A percentile compares a stretch with the other conserved stretches of the same genome.
These are phyloP conservation scores for Anastatica hierochuntica DNA, from an alignment of 345 rosid species.

Conservation along the genomic window DNA sequence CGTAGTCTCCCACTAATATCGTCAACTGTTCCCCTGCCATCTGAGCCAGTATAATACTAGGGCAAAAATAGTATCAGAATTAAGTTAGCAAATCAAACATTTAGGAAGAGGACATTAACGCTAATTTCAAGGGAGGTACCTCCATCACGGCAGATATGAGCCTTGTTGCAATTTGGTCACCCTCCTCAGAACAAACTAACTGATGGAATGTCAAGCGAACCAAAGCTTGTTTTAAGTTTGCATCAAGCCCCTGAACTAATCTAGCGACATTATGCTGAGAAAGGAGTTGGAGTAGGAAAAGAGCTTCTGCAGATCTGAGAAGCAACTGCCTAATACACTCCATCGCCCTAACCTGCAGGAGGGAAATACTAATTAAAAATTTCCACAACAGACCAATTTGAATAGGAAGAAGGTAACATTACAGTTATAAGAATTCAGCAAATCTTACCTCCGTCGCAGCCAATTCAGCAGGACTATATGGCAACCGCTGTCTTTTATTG, in stretches of 20 bases:
- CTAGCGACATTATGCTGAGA: constrained; percentile 80
- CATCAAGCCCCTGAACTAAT: constrained; percentile 77
- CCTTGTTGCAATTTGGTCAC: constrained; percentile 80
- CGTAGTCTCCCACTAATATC: constrained; percentile 73
- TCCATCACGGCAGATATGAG: constrained; percentile 84
- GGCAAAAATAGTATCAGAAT: constrained; percentile 13
- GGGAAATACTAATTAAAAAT: constrained; percentile 5
- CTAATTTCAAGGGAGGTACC: constrained; percentile 35
- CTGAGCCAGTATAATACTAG: constrained; percentile 94
- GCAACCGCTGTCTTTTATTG: constrained; percentile 76
- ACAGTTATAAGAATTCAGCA: constrained; percentile 14
- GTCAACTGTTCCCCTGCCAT: constrained; percentile 97
- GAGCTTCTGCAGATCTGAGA: constrained; percentile 95
- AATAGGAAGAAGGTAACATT: constrained; percentile 10
- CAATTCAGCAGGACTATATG: constrained; percentile 81
- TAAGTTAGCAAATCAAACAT: constrained; percentile 7
- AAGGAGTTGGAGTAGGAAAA: constrained; percentile 82
- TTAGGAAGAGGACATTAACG: background rate
- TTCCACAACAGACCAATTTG: background rate
- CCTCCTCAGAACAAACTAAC: constrained; percentile 91
- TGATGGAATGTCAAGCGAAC: constrained; percentile 85
- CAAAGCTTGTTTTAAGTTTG: constrained; percentile 45
- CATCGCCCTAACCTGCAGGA: constrained; percentile 84
- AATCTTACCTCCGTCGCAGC: constrained; percentile 81
- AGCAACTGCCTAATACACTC: constrained; percentile 93